Base-by-base conservation (phyloP, 495 filamentous ascomycete genomes). In the Chaetomium tenue region DNA sequence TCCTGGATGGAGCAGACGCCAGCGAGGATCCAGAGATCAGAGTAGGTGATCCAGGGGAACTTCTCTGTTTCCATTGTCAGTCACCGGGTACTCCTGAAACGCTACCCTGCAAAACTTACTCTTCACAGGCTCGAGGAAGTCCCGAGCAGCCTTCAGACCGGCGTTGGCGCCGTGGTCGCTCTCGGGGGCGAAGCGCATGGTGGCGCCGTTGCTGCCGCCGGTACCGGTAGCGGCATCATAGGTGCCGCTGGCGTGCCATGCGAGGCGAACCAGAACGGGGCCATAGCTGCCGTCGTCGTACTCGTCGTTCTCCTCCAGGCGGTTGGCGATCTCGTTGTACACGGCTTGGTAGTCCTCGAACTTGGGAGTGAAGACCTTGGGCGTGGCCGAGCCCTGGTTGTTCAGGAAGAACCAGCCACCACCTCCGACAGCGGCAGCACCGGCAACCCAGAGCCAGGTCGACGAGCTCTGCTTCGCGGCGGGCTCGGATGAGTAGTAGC, bases 251-350 rank as follows among this genome's bases (percentile, higher is more conserved):
- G 87, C 87, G 79, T 95, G 91, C 91, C 91, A 95, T 57, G 90
- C 91, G 70, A 95, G 84, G 72, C 91, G 86, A 46, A 96, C 78
- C 54, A 96, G 80, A 60, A 96, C 93, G 37, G 94, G 94, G 61
- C 91, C 94, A 73, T 96, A 98, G 80, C 88, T 92, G 68, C 94
- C 94, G 77, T 98, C 93, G 74, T 97, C 94, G 72, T 97, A 97
- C 64, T 97, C 91, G 66, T 94, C 91, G 71, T 94, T 86, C 78
- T 96, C 89, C 76, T 92, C 88, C 52, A 98, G 79, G 39, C 80
- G 78, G 70, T 81, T 77, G 44, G 94, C 92, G 71, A 98, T 86
- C 73, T 87, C 89, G 71, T 96, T 87, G 79, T 98, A 98, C 65
- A 97, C 92, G 79, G 90, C 89, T 84, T 97, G 92, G 82, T 96